These are phyloP conservation scores for Panus rudis DNA, from an alignment of 768 basidiomycete species.

Conservation along the genomic window DNA sequence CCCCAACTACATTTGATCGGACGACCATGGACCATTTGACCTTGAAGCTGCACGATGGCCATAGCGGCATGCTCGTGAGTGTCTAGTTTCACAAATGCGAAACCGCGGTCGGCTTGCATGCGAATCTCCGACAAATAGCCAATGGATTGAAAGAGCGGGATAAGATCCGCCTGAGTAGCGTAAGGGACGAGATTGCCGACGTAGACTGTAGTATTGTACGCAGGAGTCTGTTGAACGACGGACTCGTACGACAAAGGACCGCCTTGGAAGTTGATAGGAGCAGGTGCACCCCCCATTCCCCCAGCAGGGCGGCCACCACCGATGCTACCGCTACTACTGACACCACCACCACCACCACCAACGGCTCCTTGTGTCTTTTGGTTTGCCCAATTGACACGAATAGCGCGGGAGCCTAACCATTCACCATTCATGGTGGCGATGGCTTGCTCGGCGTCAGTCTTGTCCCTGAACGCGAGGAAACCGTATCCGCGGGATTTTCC, in stretches of 20 bases:
- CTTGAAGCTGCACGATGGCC: slow-evolving; percentile 96
- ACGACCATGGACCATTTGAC: slow-evolving; percentile 93
- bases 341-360: slow-evolving; percentile 8
- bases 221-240: slow-evolving; percentile 89
- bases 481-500: slow-evolving; percentile 98
- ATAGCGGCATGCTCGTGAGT: slow-evolving; percentile 97
- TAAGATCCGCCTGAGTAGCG: slow-evolving; percentile 94
- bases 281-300: slow-evolving; percentile 48
- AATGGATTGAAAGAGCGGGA: slow-evolving; percentile 96
- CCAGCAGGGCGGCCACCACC: slow-evolving; percentile 29
- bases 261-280: slow-evolving; percentile 86
- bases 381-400: slow-evolving; percentile 99
- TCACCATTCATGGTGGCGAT: slow-evolving; percentile 99
- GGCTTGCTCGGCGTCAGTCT: slow-evolving; percentile 98
- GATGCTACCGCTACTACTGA: too few relatives aligned
- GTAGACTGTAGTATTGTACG: slow-evolving; percentile 94
- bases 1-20: slow-evolving; percentile 99
- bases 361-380: slow-evolving; percentile 86
- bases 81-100: slow-evolving; percentile 98
- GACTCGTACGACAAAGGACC: slow-evolving; percentile 87
- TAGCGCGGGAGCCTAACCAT: slow-evolving; percentile 97
- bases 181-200: slow-evolving; percentile 98
- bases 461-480: slow-evolving; percentile 97
- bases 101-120: slow-evolving; percentile 98
- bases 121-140: slow-evolving; percentile 98